Conservation (phyloP, 2,329 filamentous ascomycete genomes). For the Aureobasidium lini region DNA sequence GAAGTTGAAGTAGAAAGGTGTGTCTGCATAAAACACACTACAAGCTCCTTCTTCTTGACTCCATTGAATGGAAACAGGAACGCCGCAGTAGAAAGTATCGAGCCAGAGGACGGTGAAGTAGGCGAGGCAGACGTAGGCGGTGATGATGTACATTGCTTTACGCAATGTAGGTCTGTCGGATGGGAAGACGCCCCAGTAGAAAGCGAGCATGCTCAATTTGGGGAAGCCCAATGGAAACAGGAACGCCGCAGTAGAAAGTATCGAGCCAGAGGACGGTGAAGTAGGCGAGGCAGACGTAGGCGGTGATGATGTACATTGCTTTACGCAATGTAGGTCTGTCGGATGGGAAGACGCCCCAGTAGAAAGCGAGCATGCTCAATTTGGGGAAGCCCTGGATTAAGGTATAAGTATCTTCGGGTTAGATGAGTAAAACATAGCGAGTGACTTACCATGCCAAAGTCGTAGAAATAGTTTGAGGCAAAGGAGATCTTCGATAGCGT, state of each 20-base stretch:
- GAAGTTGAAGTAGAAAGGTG: slow-evolving; percentile 31
- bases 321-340: slow-evolving; percentile 25
- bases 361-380: slow-evolving; percentile 32
- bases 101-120: slow-evolving; percentile 29
- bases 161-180: slow-evolving; percentile 23
- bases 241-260: slow-evolving; percentile 30
- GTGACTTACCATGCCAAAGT: slow-evolving; percentile 26
- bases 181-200: slow-evolving; percentile 30
- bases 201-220: slow-evolving; percentile 32
- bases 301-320: slow-evolving; percentile 26
- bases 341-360: slow-evolving; percentile 27
- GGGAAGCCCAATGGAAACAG: slow-evolving; percentile 27
- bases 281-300: slow-evolving; percentile 25
- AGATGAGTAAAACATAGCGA: neutral
- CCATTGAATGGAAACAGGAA: slow-evolving; percentile 30
- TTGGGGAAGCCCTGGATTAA: slow-evolving; percentile 25
- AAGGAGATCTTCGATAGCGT: slow-evolving; percentile 30
- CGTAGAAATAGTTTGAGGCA: slow-evolving; percentile 33
- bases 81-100: slow-evolving; percentile 31
- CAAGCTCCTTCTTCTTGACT: slow-evolving; percentile 31
- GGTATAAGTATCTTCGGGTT: too few relatives aligned
- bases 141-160: slow-evolving; percentile 26
- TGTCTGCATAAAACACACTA: slow-evolving; percentile 29
- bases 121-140: slow-evolving; percentile 24
- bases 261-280: slow-evolving; percentile 28